Base-by-base conservation (phyloP, 352 stramenopile species). In the Thraustochytrium striatum region DNA sequence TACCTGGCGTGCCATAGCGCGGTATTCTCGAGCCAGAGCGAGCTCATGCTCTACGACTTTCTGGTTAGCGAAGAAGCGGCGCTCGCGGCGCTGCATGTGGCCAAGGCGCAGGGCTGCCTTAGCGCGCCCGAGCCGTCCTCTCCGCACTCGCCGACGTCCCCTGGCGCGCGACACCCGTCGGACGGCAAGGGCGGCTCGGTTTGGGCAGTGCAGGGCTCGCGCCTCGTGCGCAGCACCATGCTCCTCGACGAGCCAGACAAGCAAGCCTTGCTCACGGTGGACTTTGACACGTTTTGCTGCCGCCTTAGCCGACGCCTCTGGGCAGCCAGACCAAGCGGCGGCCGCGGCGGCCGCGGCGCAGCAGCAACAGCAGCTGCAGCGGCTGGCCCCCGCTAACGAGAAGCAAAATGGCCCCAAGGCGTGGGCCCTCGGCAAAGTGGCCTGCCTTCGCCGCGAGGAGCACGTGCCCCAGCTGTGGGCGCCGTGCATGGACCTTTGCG, bases 221-320 rank as follows among this genome's bases (percentile, higher is more conserved):
- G 30, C 5, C 39, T 75, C 0, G 65, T 75, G 7, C 43, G 65
- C 16, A n/a, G 52, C 5, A 32, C 65, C 19, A 25, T 21, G 8
- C 25, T 30, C 8, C 41, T 75, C 3, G 25, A 39, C 35, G 65
- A 75, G 28, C 32, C 3, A 8, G 65, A 75, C 30, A 61, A 38
- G 1, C 30, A 75, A 8, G 65, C 52, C 19, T 43, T 75, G 9
- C 47, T 75, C 5, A 30, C 30, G 25, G 1, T 75, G 33, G 65
- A 75, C 39, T 75, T 33, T 25, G 52, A 75, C 32, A 35, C 65
- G 5, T 50, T 75, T 3, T 75, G 65, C 65, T n/a, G n/a, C n/a
- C n/a, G n/a, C n/a, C n/a, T n/a, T n/a, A n/a, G n/a, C n/a, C n/a
- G n/a, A n/a, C n/a, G n/a, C n/a, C n/a, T n/a, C n/a, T n/a, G n/a